Conservation (phyloP, 768 basidiomycete species). For the Phylloporus sp. region DNA sequence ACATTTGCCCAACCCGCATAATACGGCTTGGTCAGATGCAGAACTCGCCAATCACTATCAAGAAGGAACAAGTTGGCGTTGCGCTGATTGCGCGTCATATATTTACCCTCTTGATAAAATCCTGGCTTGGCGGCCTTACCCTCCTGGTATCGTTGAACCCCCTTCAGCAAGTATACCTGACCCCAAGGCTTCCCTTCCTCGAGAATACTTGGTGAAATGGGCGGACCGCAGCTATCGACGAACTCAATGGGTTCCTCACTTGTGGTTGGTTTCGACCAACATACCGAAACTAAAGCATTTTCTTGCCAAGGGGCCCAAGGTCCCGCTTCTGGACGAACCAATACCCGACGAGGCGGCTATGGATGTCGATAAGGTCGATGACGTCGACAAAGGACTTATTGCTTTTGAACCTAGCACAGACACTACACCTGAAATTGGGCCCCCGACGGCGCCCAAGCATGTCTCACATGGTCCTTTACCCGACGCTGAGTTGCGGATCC, state of each 20-base stretch:
- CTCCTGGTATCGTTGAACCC: slow-evolving; percentile 58
- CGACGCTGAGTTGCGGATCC: slow-evolving; percentile 74
- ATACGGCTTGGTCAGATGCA: slow-evolving; percentile 29
- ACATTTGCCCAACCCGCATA: slow-evolving; percentile 55
- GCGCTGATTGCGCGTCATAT: slow-evolving; percentile 75
- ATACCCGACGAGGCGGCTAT: slow-evolving; percentile 24
- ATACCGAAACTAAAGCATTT: slow-evolving; percentile 74
- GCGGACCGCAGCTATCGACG: slow-evolving; percentile 70
- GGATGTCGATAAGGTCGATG: slow-evolving; percentile 29
- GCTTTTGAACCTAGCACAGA: slow-evolving; percentile 43
- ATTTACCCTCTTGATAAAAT: slow-evolving; percentile 74
- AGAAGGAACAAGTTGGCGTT: slow-evolving; percentile 53
- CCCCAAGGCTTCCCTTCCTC: slow-evolving; percentile 62
- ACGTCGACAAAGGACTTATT: slow-evolving; percentile 14
- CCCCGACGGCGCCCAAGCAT: slow-evolving; percentile 26
- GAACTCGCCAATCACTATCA: slow-evolving; percentile 66
- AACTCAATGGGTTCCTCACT: slow-evolving; percentile 87
- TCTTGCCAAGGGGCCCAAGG: slow-evolving; percentile 60
- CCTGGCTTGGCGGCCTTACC: slow-evolving; percentile 87
- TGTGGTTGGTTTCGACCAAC: slow-evolving; percentile 77
- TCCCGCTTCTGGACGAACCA: slow-evolving; percentile 57
- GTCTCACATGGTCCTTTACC: slow-evolving; percentile 41
- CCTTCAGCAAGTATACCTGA: slow-evolving; percentile 39
- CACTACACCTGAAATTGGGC: slow-evolving; percentile 31
- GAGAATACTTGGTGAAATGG: slow-evolving; percentile 96